Conservation (phyloP, 305 asterid species). For the Fraxinus velutina region DNA sequence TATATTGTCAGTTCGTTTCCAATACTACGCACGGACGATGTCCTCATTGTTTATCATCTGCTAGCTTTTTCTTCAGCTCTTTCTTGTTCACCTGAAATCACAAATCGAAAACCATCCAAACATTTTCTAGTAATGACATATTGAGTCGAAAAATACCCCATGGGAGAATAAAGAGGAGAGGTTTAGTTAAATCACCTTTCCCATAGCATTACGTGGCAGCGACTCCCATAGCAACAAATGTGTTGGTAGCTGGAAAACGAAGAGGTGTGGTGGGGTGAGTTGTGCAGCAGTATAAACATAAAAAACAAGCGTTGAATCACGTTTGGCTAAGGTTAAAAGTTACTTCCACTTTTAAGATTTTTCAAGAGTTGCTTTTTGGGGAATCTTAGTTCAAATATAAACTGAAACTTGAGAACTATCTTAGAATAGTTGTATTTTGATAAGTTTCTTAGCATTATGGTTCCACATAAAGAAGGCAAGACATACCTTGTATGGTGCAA, state of each 20-base stretch:
- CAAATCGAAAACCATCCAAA: not conserved
- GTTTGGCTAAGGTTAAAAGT: not conserved
- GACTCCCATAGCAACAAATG: constrained; percentile 71
- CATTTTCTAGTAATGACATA: not conserved
- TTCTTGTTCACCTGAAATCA: constrained; percentile 76
- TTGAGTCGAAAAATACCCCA: too few species aligned
- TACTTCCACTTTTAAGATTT: not conserved
- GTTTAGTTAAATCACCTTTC: constrained; percentile 52
- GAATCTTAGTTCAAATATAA: not conserved
- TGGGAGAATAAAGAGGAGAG: not conserved
- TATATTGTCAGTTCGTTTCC: not conserved
- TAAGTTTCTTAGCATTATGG: not conserved
- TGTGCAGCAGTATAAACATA: not conserved
- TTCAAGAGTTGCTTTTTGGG: not conserved
- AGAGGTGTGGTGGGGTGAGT: not conserved
- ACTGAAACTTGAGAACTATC: not conserved
- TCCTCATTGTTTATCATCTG: constrained; percentile 24
- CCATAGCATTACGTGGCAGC: constrained; percentile 96
- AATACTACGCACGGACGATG: not conserved
- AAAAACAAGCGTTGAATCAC: not conserved
- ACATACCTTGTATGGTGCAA: constrained; percentile 92
- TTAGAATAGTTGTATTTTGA: not conserved
- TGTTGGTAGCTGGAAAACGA: constrained; percentile 61
- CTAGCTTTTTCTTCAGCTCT: constrained; percentile 67
- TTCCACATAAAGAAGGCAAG: not conserved